Conservation (phyloP, 2,329 filamentous ascomycete species). For the Pseudofabraea citricarpa region DNA sequence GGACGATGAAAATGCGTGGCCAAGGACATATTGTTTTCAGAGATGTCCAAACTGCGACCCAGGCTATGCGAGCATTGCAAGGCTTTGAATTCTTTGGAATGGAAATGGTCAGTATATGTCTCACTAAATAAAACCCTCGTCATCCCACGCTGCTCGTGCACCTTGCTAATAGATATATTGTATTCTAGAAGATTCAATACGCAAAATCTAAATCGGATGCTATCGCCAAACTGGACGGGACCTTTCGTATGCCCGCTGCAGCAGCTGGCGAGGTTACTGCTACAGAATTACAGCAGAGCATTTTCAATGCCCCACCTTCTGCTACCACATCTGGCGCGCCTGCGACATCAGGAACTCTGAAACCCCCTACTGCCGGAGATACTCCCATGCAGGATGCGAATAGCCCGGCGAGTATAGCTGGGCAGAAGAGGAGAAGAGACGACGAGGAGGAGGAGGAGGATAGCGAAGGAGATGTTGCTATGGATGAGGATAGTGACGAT, state of each 20-base stretch:
- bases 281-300: slow-evolving; percentile 73
- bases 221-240: slow-evolving; percentile 87
- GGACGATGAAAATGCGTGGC: slow-evolving; percentile 88
- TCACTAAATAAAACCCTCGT: too few relatives aligned
- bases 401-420: slow-evolving; percentile 48
- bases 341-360: slow-evolving; percentile 35
- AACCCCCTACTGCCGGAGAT: slow-evolving; percentile 42
- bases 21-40: slow-evolving; percentile 92
- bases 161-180: too few relatives aligned
- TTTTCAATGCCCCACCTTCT: slow-evolving; percentile 67
- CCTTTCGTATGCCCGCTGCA: slow-evolving; percentile 66
- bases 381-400: slow-evolving; percentile 45
- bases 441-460: slow-evolving; percentile 62
- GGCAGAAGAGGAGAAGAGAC: slow-evolving; percentile 68
- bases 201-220: slow-evolving; percentile 85
- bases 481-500: slow-evolving; percentile 64
- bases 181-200: slow-evolving; percentile 90
- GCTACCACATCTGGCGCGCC: slow-evolving; percentile 34
- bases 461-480: slow-evolving; percentile 63
- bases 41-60: slow-evolving; percentile 85
- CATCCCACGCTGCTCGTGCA: too few relatives aligned
- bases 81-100: slow-evolving; percentile 82
- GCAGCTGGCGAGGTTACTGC: slow-evolving; percentile 54
- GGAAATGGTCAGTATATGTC: slow-evolving; percentile 74
- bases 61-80: slow-evolving; percentile 86